Percentiles rank a stretch among this genome's conserved stretches.
Evolutionary conservation across 1,139 yeast species (phyloP).

Genomic region (Saccharomyces hybrid): DNA sequence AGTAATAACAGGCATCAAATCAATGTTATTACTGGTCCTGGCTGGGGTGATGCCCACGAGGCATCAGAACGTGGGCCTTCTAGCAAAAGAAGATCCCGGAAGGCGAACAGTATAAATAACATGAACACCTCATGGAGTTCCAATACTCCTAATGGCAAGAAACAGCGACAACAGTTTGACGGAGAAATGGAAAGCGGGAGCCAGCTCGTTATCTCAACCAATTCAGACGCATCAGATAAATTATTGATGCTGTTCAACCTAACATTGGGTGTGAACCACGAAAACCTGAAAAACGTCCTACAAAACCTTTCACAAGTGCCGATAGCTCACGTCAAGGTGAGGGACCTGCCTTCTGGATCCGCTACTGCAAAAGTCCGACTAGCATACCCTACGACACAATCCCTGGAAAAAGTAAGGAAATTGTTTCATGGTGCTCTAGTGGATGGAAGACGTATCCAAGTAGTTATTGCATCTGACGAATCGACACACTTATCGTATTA

Average conservation of each 20-base stretch:
- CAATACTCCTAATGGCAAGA: neutral
- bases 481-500: slow-evolving; percentile 10
- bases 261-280: slow-evolving; percentile 23
- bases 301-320: slow-evolving; percentile 17
- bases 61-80: neutral
- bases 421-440: slow-evolving; percentile 26
- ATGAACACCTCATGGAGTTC: neutral
- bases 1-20: neutral
- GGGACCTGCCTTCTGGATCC: slow-evolving; percentile 28
- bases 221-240: slow-evolving; percentile 7
- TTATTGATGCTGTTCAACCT: slow-evolving; percentile 23
- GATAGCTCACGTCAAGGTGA: slow-evolving; percentile 19
- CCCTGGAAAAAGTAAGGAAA: slow-evolving; percentile 19
- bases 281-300: slow-evolving; percentile 17
- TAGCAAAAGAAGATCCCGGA: neutral
- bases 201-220: slow-evolving; percentile 20
- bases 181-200: slow-evolving; percentile 3
- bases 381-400: slow-evolving; percentile 13
- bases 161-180: neutral
- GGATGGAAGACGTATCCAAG: slow-evolving; percentile 24
- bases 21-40: neutral
- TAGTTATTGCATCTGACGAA: slow-evolving; percentile 9
- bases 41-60: neutral
- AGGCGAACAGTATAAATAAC: neutral
- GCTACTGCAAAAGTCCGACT: slow-evolving; percentile 27